Evolutionary conservation across 2,329 filamentous ascomycete genomes (phyloP).

Genomic region (Fusarium nygamai): DNA sequence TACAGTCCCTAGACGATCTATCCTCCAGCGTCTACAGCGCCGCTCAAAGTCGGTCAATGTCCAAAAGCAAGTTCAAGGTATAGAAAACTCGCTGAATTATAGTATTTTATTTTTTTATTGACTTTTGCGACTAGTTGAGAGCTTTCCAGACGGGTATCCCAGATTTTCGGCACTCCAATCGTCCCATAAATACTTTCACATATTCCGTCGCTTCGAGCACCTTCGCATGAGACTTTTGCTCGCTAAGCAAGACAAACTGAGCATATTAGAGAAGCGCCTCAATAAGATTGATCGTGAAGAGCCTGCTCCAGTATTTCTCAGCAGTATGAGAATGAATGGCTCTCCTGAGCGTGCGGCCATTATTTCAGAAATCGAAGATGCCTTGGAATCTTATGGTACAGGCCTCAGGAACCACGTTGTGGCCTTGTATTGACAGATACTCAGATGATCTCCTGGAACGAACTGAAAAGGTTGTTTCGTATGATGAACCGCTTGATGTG

Average conservation of each 20-base stretch:
- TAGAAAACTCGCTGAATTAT: too few species aligned
- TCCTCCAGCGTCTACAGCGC: background rate
- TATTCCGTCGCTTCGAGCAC: background rate
- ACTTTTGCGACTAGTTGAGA: background rate
- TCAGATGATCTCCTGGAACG: background rate
- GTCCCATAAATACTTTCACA: background rate
- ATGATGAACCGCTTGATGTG: background rate
- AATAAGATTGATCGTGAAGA: background rate
- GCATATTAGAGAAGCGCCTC: background rate
- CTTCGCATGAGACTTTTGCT: background rate
- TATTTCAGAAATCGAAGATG: background rate
- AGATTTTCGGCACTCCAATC: background rate
- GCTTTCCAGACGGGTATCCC: background rate
- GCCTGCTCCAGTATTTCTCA: background rate
- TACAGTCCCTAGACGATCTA: background rate
- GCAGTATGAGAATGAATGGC: background rate
- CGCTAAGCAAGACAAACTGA: background rate
- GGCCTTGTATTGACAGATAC: background rate
- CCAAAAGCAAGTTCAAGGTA: background rate
- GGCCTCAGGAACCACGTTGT: fast-evolving
- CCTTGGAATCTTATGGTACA: background rate
- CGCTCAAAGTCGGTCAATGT: background rate
- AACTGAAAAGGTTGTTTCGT: background rate
- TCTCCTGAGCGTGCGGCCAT: background rate
- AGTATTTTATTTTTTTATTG: too few species aligned